These are phyloP conservation scores for Apophysomyces variabilis DNA, from an alignment of 371 early-diverging fungal species.

Conservation along the genomic window DNA sequence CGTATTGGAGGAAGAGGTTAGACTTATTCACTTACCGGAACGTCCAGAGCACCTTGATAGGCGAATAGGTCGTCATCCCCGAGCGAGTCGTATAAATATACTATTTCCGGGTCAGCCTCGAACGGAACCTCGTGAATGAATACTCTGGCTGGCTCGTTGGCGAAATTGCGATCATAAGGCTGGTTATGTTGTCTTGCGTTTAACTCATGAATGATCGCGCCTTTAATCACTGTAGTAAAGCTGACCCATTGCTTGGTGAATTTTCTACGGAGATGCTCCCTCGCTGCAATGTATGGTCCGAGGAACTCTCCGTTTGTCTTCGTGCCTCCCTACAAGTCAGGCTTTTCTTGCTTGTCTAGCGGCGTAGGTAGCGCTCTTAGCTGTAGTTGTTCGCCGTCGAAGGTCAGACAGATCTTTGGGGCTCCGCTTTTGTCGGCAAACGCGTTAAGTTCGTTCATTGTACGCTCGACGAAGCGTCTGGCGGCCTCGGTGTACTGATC, in stretches of 20 bases:
- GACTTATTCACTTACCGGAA: constrained; percentile 9
- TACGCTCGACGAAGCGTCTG: neutral
- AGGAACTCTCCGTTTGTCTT: neutral
- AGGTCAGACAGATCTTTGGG: neutral
- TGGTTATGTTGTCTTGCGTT: neutral
- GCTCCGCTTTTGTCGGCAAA: neutral
- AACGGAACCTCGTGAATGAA: constrained; percentile 12
- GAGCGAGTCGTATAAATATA: constrained; percentile 6
- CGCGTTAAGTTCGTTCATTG: neutral
- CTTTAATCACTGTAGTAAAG: neutral
- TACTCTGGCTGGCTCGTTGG: neutral
- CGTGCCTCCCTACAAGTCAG: neutral
- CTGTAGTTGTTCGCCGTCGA: neutral
- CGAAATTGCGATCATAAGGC: neutral
- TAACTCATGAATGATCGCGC: neutral
- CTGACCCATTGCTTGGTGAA: constrained; percentile 2
- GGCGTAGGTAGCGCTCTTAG: neutral
- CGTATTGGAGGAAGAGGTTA: neutral
- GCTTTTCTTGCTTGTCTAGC: neutral
- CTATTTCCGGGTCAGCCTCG: constrained; percentile 16
- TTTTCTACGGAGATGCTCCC: constrained; percentile 3
- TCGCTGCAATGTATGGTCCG: neutral
- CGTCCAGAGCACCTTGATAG: constrained; percentile 16
- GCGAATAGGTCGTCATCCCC: constrained; percentile 17
- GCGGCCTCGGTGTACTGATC: neutral